phyloP scores from a whole-genome alignment of 371 early-diverging fungal genomes.

The Fennellomyces sp. region DNA sequence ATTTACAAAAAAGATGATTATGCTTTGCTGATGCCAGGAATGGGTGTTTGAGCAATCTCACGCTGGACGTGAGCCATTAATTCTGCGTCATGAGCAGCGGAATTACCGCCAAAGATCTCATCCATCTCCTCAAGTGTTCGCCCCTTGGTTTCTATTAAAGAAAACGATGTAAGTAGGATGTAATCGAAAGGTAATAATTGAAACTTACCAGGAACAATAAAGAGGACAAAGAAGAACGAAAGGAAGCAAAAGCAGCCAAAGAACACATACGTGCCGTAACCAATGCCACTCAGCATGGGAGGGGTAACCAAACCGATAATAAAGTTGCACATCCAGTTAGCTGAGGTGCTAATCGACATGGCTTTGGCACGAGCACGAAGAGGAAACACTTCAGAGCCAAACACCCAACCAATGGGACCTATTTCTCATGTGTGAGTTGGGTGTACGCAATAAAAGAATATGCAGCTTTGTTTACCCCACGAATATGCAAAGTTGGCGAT shows the following conservation, averaged over 20 bases:
- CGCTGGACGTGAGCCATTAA: constrained; percentile 17
- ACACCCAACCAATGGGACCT: constrained; percentile 87
- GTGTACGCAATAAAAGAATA: not conserved
- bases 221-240: constrained; percentile 26
- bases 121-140: constrained; percentile 49
- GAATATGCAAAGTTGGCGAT: constrained; percentile 77
- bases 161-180: not conserved
- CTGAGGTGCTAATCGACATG: constrained; percentile 76
- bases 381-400: constrained; percentile 84
- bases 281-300: constrained; percentile 19
- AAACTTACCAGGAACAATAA: constrained; percentile 17
- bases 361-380: constrained; percentile 75
- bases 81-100: constrained; percentile 20
- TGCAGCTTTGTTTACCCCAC: constrained; percentile 42
- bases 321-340: constrained; percentile 85
- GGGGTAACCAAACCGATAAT: constrained; percentile 23
- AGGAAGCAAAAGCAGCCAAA: constrained; percentile 37
- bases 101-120: constrained; percentile 33
- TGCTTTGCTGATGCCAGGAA: constrained; percentile 10
- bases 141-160: constrained; percentile 34
- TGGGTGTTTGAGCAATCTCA: constrained; percentile 2
- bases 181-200: not conserved
- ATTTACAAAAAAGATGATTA: not conserved
- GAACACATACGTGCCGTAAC: constrained; percentile 36
- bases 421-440: constrained; percentile 22